Base-by-base conservation (phyloP, 306 rosid species). In the Ochetophila trinervis region DNA sequence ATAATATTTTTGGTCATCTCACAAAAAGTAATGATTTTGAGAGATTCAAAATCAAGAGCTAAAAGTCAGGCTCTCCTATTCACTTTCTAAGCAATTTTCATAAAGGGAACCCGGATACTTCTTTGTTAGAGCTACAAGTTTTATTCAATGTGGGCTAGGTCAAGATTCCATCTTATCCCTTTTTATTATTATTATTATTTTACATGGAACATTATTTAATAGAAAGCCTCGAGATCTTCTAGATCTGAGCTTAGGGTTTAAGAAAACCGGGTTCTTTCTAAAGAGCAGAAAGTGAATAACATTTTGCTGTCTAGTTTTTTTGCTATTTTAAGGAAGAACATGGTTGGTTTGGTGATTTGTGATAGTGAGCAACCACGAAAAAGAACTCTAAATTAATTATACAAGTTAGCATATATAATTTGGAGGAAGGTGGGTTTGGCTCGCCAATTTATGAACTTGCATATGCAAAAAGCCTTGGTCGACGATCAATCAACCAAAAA, bases 151-250 rank as follows among this genome's bases (percentile, higher is more conserved):
- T 54, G 71, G 61, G 63, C 66, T 45, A 67, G 49, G 79, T 79
- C 83, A 74, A 84, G 65, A 83, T 76, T 72, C 82, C 75, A 82
- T 70, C 85, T 78, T 82, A 84, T 89, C 84, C 74, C 71, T 35
- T 55, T 3, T 24, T 66, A 4, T 27, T 27, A 27, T 27, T 27
- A 27, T 27, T 27, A 27, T 27, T 27, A 12, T 63, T 45, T 64
- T 80, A 77, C 79, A 52, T 53, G 72, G 40, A 50, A 53, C 34
- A 68, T 71, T 78, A 78, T 51, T 51, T 65, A 53, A 37, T 37
- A 37, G 11, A 37, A 7, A 10, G 64, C 62, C 53, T 37, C 32
- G 53, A 45, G 64, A 68, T 72, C 78, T 67, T 68, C 23, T 60
- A 68, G 51, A 83, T 69, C 72, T 53, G 55, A 53, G 52, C 44